Conservation (phyloP, 2,329 filamentous ascomycete species). For the Chaetomiaceae sp. region DNA sequence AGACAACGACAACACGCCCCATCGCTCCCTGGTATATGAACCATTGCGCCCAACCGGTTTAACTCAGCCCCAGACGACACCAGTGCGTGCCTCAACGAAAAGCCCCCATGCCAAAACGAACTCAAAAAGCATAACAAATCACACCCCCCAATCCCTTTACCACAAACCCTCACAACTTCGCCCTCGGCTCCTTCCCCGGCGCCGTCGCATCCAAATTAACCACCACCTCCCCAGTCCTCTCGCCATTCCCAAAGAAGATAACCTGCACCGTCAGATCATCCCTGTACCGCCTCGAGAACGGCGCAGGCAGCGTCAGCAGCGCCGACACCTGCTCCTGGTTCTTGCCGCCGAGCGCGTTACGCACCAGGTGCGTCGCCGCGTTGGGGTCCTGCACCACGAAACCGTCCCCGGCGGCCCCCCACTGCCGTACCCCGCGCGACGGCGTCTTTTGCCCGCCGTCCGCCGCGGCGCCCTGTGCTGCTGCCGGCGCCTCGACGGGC, state of each 20-base stretch:
- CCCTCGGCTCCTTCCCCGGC: slow-evolving; percentile 33
- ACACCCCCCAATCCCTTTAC: too few relatives aligned
- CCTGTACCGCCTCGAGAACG: slow-evolving; percentile 85
- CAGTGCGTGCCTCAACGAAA: background rate
- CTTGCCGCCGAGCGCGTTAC: slow-evolving; percentile 90
- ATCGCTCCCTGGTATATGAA: slow-evolving; percentile 12
- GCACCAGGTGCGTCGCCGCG: slow-evolving; percentile 88
- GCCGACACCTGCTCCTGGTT: slow-evolving; percentile 93
- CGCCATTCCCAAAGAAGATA: slow-evolving; percentile 89
- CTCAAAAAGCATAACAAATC: too few relatives aligned
- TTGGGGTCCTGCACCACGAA: slow-evolving; percentile 96
- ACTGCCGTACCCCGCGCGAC: slow-evolving; percentile 81
- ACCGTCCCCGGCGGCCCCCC: slow-evolving; percentile 73
- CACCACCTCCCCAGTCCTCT: slow-evolving; percentile 71
- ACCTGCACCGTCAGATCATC: slow-evolving; percentile 97
- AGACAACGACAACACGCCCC: background rate
- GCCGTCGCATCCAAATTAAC: slow-evolving; percentile 86
- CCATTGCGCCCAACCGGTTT: slow-evolving; percentile 11
- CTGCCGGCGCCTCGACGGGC: slow-evolving; percentile 65
- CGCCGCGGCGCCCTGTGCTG: slow-evolving; percentile 30
- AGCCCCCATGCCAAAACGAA: background rate
- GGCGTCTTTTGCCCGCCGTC: slow-evolving; percentile 77
- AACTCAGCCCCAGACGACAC: slow-evolving; percentile 1
- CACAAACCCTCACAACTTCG: slow-evolving; percentile 24
- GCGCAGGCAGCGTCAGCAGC: slow-evolving; percentile 82